These are phyloP conservation scores for Ustilago lituana DNA, from an alignment of 1,284 basidiomycete species.

Conservation along the genomic window DNA sequence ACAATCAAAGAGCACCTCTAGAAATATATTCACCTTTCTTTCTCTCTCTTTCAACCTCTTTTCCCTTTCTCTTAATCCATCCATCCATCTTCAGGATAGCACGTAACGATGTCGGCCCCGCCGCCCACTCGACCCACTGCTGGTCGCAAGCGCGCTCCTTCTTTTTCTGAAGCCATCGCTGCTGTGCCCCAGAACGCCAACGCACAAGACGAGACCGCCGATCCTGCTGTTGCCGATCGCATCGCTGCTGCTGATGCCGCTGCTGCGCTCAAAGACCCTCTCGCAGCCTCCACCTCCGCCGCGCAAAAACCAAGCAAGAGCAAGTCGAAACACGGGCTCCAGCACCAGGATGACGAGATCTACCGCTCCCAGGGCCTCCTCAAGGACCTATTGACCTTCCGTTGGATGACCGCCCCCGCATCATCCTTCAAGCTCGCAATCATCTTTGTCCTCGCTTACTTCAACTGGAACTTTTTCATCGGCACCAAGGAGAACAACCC, in stretches of 20 bases:
- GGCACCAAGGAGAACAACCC: slow-evolving; percentile 74
- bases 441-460: slow-evolving; percentile 77
- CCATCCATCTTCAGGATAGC: no score
- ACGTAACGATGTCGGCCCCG: slow-evolving; percentile 30
- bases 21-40: no score
- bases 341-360: slow-evolving; percentile 34
- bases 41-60: no score
- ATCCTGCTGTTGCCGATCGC: slow-evolving; percentile 42
- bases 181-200: slow-evolving; percentile 47
- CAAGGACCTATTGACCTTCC: slow-evolving; percentile 49
- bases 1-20: no score
- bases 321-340: no score
- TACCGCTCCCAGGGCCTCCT: slow-evolving; percentile 44
- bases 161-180: slow-evolving; percentile 45
- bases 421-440: slow-evolving; percentile 71
- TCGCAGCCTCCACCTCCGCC: slow-evolving; percentile 23
- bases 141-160: slow-evolving; percentile 39
- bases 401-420: slow-evolving; percentile 62
- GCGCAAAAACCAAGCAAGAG: slow-evolving; percentile 1
- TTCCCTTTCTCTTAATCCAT: no score
- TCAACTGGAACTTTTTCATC: slow-evolving; percentile 76
- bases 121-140: slow-evolving; percentile 33
- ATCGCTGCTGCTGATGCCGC: slow-evolving; percentile 22
- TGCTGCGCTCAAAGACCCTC: slow-evolving; percentile 19
- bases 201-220: slow-evolving; percentile 40